These are phyloP conservation scores for Lactarius pseudohatsudake DNA, from an alignment of 768 basidiomycete species.

Conservation along the genomic window DNA sequence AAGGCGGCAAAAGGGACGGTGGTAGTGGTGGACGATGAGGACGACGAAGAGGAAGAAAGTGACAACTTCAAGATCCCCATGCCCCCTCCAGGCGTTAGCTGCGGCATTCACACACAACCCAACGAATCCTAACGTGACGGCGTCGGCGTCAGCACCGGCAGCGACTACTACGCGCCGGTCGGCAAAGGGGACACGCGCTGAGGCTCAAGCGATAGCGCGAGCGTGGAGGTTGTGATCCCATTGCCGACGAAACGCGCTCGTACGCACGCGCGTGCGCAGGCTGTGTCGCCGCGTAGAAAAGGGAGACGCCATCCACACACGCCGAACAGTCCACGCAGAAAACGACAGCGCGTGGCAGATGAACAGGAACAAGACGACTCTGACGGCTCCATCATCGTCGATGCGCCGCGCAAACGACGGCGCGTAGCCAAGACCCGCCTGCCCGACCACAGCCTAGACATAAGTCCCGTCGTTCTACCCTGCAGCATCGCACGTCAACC, in stretches of 20 bases:
- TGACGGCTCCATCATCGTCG: background rate
- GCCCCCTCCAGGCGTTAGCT: slow-evolving; percentile 7
- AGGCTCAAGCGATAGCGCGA: background rate
- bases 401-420: background rate
- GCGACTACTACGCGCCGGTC: too few species aligned
- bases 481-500: too few species aligned
- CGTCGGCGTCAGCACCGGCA: too few species aligned
- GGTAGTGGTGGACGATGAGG: background rate
- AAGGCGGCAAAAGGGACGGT: background rate
- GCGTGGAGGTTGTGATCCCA: background rate
- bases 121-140: slow-evolving; percentile 5
- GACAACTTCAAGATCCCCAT: background rate
- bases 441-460: too few species aligned
- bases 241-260: background rate
- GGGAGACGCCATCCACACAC: background rate
- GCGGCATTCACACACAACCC: slow-evolving; percentile 16
- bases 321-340: background rate
- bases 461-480: too few species aligned
- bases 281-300: background rate
- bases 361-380: background rate
- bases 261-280: background rate
- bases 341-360: slow-evolving; percentile 10
- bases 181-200: background rate
- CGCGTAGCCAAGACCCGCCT: background rate
- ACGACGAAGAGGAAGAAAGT: background rate